These are phyloP conservation scores for Meyerozyma athensensis DNA, from an alignment of 1,139 yeast species.

Conservation along the genomic window DNA sequence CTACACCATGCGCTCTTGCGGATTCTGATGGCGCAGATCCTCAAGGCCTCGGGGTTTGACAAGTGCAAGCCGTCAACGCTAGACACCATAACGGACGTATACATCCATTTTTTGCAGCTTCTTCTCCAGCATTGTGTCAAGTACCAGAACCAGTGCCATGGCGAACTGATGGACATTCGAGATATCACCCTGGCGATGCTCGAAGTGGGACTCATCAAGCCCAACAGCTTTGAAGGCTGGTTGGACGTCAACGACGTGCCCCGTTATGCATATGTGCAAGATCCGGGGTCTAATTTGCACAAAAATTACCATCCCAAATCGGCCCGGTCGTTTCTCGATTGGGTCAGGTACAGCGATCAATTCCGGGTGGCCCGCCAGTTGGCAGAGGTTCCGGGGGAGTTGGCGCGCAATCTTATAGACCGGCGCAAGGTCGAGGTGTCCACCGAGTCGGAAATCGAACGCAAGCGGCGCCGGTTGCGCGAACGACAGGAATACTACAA, in stretches of 20 bases:
- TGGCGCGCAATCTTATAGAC: constrained; percentile 34
- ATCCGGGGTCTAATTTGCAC: constrained; percentile 12
- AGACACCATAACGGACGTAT: constrained; percentile 59
- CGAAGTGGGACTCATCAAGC: constrained; percentile 49
- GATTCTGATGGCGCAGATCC: constrained; percentile 60
- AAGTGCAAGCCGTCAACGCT: constrained; percentile 58
- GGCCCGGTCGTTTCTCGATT: constrained; percentile 31
- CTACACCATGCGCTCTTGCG: constrained; percentile 59
- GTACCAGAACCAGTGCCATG: constrained; percentile 12
- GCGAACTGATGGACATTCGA: constrained; percentile 34
- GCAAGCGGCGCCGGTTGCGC: constrained; percentile 15
- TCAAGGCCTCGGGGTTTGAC: constrained; percentile 71
- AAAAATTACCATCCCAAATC: constrained; percentile 34
- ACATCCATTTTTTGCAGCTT: constrained; percentile 49
- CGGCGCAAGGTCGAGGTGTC: constrained; percentile 6
- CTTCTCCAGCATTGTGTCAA: constrained; percentile 39
- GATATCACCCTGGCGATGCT: constrained; percentile 62
- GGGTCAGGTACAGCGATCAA: constrained; percentile 31
- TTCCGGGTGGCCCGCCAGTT: constrained; percentile 22
- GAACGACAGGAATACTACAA: constrained; percentile 38
- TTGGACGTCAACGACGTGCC: constrained; percentile 15
- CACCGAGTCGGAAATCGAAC: constrained; percentile 5
- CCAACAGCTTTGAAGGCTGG: constrained; percentile 19
- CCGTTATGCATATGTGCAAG: constrained; percentile 11
- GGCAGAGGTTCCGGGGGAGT: constrained; percentile 28